Percentiles rank a stretch among this genome's conserved stretches.
These are phyloP conservation scores for Rutidosis leptorrhynchoides DNA, from an alignment of 129 eudicot genomes.

Conservation along the genomic window DNA sequence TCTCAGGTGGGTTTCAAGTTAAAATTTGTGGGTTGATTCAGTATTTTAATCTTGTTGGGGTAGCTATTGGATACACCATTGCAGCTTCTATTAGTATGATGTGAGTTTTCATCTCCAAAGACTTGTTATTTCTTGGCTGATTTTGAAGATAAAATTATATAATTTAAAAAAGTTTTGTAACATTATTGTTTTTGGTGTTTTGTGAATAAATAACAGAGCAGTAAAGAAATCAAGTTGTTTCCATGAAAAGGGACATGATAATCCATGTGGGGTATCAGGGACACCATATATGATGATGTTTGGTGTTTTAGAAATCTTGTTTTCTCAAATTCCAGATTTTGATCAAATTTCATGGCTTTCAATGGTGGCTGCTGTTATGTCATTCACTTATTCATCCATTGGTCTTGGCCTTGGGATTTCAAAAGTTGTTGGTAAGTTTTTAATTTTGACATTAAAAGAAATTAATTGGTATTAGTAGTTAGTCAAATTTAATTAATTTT, in stretches of 20 bases:
- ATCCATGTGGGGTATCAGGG: constrained; percentile 62
- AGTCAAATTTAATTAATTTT: constrained; percentile 10
- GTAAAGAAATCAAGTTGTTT: constrained; percentile 78
- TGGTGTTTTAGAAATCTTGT: constrained; percentile 67
- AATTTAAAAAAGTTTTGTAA: background rate
- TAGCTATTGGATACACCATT: constrained; percentile 94
- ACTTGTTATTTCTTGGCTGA: background rate
- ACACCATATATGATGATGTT: constrained; percentile 86
- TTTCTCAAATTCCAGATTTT: constrained; percentile 96
- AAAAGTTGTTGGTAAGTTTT: constrained; percentile 71
- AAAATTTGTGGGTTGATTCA: constrained; percentile 85
- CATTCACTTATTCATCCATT: constrained; percentile 87
- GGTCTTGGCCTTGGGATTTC: constrained; percentile 92
- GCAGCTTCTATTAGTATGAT: constrained; percentile 89
- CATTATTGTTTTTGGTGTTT: background rate
- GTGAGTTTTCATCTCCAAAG: constrained; percentile 59
- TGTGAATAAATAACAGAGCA: constrained; percentile 63
- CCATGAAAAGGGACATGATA: constrained; percentile 54
- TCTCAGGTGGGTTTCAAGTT: constrained; percentile 81
- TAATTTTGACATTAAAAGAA: too few relatives aligned
- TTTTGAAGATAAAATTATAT: background rate
- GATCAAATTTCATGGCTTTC: constrained; percentile 98
- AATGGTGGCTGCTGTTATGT: constrained; percentile 92
- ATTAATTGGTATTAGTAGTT: too few relatives aligned
- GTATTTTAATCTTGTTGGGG: constrained; percentile 87